Evolutionary conservation across 805 yeast genomes (phyloP).

Genomic region (Cyberlindnera japonica): DNA sequence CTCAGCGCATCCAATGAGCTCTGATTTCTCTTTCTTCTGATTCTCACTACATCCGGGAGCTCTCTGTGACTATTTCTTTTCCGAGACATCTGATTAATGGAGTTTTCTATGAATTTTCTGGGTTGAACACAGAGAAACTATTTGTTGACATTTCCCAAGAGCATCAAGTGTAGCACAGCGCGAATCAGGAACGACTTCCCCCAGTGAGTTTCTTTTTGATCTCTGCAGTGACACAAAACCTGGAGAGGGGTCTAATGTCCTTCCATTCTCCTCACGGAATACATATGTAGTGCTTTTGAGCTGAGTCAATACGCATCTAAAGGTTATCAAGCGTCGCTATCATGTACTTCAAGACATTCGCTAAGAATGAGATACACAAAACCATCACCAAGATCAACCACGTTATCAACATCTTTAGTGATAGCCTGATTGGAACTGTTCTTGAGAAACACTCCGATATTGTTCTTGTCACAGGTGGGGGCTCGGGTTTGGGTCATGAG

Average conservation of each 20-base stretch:
- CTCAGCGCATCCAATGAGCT: conserved; percentile 83
- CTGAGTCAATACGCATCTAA: neutral
- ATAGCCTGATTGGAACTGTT: conserved; percentile 45
- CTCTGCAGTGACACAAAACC: neutral
- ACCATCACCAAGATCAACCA: conserved; percentile 6
- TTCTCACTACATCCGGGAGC: conserved; percentile 65
- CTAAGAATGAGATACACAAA: conserved; percentile 24
- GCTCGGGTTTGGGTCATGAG: conserved; percentile 72
- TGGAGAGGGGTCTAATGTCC: no score
- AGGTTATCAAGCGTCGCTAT: neutral
- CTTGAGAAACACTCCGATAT: conserved; percentile 55
- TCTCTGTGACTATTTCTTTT: no score
- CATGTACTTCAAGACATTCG: conserved; percentile 9
- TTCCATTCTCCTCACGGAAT: no score
- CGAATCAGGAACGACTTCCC: neutral
- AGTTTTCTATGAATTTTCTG: no score
- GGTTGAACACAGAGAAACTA: no score
- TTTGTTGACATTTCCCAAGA: no score
- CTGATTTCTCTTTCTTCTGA: conserved; percentile 81
- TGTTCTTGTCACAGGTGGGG: conserved; percentile 81
- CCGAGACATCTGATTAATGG: no score
- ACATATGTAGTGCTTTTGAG: no score
- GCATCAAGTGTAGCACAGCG: neutral
- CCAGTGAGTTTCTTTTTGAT: neutral
- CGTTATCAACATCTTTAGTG: conserved; percentile 26